These are phyloP conservation scores for Penicillium canariense DNA, from an alignment of 495 filamentous ascomycete species.

Conservation along the genomic window DNA sequence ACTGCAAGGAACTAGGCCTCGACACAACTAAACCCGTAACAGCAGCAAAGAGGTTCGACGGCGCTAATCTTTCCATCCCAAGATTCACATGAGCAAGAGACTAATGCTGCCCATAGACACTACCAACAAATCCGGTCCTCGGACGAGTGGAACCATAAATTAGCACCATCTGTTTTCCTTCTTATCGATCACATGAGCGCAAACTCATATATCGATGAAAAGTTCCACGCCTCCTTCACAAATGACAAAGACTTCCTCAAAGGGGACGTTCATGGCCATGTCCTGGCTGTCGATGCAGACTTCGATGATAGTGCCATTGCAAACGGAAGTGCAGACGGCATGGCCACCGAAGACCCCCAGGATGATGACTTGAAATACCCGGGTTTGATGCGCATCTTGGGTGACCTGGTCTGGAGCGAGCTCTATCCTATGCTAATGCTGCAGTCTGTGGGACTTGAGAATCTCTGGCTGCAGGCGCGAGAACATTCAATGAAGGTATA, in stretches of 20 bases:
- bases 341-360: background rate
- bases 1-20: slow-evolving; percentile 29
- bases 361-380: slow-evolving; percentile 24
- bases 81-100: background rate
- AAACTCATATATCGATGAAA: slow-evolving; percentile 21
- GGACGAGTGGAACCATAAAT: background rate
- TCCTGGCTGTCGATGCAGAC: slow-evolving; percentile 27
- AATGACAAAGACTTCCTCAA: slow-evolving; percentile 1
- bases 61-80: background rate
- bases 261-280: slow-evolving; percentile 24
- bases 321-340: background rate
- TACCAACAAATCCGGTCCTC: background rate
- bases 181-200: slow-evolving; percentile 25
- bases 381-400: slow-evolving; percentile 33
- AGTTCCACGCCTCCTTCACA: slow-evolving; percentile 12
- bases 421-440: slow-evolving; percentile 21
- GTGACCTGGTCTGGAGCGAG: slow-evolving; percentile 36
- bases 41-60: slow-evolving; percentile 26
- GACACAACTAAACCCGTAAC: slow-evolving; percentile 25
- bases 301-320: slow-evolving; percentile 13
- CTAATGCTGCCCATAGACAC: slow-evolving; percentile 10
- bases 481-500: slow-evolving; percentile 36
- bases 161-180: slow-evolving; percentile 17
- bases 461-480: slow-evolving; percentile 31
- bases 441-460: slow-evolving; percentile 14